A percentile compares a stretch with the other conserved stretches of the same genome.
Evolutionary conservation across 2,329 filamentous ascomycete genomes (phyloP).

Genomic region (Tetracladium maxilliforme): DNA sequence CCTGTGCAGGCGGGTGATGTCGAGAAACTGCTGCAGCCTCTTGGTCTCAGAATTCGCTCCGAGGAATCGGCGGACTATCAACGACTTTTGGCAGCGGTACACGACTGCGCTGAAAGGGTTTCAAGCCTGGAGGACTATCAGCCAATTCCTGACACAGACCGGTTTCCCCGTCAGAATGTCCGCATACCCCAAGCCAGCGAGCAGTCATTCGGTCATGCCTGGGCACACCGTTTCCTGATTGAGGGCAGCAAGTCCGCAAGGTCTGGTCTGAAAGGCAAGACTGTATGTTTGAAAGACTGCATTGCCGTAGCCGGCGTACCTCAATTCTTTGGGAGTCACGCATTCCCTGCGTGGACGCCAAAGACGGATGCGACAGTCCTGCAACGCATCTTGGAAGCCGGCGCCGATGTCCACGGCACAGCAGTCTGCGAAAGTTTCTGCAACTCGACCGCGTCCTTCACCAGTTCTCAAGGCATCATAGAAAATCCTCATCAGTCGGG

Average conservation of each 20-base stretch:
- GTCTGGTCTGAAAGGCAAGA: slow-evolving; percentile 22
- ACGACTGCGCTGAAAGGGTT: slow-evolving; percentile 31
- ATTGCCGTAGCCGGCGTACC: slow-evolving; percentile 37
- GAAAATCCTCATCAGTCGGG: slow-evolving; percentile 27
- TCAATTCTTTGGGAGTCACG: slow-evolving; percentile 34
- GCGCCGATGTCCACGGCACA: slow-evolving; percentile 32
- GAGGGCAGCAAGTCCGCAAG: slow-evolving; percentile 12
- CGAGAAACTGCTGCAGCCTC: slow-evolving; percentile 16
- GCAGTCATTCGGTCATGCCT: slow-evolving; percentile 30
- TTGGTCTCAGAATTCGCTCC: slow-evolving; percentile 20
- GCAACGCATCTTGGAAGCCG: slow-evolving; percentile 31
- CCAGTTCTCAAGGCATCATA: slow-evolving; percentile 27
- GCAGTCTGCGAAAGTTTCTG: slow-evolving; percentile 38
- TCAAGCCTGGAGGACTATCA: slow-evolving; percentile 29
- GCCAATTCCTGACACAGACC: slow-evolving; percentile 20
- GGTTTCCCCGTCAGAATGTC: slow-evolving; percentile 28
- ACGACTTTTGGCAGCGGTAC: slow-evolving; percentile 31
- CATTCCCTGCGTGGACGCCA: slow-evolving; percentile 31
- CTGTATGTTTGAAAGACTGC: slow-evolving; percentile 36
- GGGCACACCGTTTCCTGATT: slow-evolving; percentile 34
- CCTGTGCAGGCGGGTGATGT: slow-evolving; percentile 24
- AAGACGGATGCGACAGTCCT: slow-evolving; percentile 37
- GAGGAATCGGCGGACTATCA: slow-evolving; percentile 27
- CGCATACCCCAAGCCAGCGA: slow-evolving; percentile 21
- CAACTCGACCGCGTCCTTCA: slow-evolving; percentile 29